phyloP scores from a whole-genome alignment of 208 protist genomes.

The Porcisia deanei region DNA sequence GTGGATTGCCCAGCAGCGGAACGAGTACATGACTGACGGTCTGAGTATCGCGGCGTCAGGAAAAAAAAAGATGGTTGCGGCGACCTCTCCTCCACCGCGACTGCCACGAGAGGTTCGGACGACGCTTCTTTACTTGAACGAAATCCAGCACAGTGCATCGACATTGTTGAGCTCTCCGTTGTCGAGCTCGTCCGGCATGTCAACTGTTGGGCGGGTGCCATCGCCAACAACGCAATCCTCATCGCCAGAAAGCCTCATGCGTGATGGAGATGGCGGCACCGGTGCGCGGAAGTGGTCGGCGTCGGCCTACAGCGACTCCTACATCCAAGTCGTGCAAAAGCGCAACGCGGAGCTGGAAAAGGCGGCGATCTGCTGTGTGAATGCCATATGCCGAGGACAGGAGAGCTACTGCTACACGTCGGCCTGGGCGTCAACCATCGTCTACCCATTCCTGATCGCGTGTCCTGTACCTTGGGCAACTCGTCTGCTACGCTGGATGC shows the following conservation, averaged over 20 bases:
- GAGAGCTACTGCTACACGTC: constrained; percentile 26
- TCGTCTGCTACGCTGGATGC: constrained; percentile 22
- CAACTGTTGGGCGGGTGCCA: background rate
- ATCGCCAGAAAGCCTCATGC: background rate
- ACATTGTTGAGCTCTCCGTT: constrained; percentile 5
- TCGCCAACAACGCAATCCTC: background rate
- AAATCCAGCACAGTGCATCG: constrained; percentile 16
- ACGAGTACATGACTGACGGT: background rate
- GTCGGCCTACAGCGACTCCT: background rate
- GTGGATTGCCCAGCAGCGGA: constrained; percentile 31
- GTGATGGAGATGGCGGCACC: background rate
- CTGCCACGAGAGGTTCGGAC: constrained; percentile 21
- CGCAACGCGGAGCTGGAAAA: constrained; percentile 26
- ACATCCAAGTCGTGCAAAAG: constrained; percentile 5
- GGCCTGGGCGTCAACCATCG: constrained; percentile 14
- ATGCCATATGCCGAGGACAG: constrained; percentile 23
- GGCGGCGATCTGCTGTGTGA: constrained; percentile 19
- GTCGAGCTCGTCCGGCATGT: constrained; percentile 1
- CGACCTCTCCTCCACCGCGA: background rate
- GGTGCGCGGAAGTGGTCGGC: background rate
- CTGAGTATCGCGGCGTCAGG: background rate
- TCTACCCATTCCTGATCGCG: constrained; percentile 19
- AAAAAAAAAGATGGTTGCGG: background rate
- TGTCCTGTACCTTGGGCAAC: constrained; percentile 26
- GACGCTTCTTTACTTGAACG: constrained; percentile 27